phyloP scores from a whole-genome alignment of 352 stramenopile genomes.

The Thraustochytrium sp. region DNA sequence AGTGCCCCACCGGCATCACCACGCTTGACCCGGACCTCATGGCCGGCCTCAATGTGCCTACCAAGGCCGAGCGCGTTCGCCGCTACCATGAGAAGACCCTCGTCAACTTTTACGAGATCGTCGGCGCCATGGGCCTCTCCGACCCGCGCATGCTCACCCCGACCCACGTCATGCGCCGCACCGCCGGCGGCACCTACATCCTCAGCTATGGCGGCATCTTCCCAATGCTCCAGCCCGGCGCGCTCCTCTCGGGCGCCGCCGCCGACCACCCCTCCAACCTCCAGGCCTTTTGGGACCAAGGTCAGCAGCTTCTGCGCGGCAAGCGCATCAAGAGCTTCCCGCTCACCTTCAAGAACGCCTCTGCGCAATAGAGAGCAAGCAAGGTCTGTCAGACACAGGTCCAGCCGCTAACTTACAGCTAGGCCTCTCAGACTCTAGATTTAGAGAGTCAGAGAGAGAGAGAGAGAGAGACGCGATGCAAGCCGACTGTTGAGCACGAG shows the following conservation, averaged over 20 bases:
- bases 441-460: too few species aligned
- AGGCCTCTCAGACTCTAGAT: too few species aligned
- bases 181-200: slow-evolving; percentile 5
- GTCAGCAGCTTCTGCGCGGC: slow-evolving; percentile 12
- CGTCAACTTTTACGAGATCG: slow-evolving; percentile 56
- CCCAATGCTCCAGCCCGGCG: not conserved
- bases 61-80: slow-evolving; percentile 57
- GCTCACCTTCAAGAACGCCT: slow-evolving; percentile 17
- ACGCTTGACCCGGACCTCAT: slow-evolving; percentile 59
- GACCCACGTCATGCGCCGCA: slow-evolving; percentile 43
- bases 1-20: slow-evolving; percentile 64
- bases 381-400: too few species aligned
- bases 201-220: slow-evolving; percentile 11
- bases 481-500: too few species aligned
- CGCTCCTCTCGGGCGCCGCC: not conserved
- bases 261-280: slow-evolving; percentile 12
- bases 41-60: slow-evolving; percentile 55
- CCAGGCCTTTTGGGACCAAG: slow-evolving; percentile 28
- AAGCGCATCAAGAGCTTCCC: slow-evolving; percentile 27
- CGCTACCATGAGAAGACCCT: slow-evolving; percentile 62
- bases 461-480: too few species aligned
- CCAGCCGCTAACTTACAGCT: too few species aligned
- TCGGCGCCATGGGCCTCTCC: slow-evolving; percentile 55
- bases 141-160: slow-evolving; percentile 50
- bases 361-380: too few species aligned